These are phyloP conservation scores for Trapa bicornis DNA, from an alignment of 345 rosid species.

Conservation along the genomic window DNA sequence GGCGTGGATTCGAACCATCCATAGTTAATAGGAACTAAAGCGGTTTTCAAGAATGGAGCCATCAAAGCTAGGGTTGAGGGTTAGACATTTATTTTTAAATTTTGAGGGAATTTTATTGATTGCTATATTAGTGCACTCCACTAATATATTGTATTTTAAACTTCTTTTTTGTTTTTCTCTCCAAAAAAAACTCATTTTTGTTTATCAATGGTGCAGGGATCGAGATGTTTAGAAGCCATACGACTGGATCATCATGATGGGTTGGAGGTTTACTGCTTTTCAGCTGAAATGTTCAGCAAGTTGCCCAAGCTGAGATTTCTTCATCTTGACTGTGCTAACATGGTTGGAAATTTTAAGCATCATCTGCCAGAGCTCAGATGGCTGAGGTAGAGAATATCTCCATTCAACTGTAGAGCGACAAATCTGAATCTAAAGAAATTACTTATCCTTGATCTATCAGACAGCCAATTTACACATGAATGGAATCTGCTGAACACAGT, in stretches of 20 bases:
- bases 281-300: neutral
- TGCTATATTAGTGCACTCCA: too few relatives aligned
- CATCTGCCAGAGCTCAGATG: constrained; percentile 2
- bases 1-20: too few relatives aligned
- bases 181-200: neutral
- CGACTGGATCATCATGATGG: neutral
- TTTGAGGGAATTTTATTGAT: too few relatives aligned
- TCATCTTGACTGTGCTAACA: neutral
- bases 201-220: neutral
- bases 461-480: neutral
- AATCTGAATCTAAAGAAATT: neutral
- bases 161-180: too few relatives aligned
- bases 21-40: too few relatives aligned
- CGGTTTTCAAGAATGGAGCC: too few relatives aligned
- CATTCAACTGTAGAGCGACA: neutral
- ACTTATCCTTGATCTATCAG: constrained; percentile 3
- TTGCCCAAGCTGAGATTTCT: neutral
- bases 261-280: neutral
- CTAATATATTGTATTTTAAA: too few relatives aligned
- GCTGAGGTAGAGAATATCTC: constrained; percentile 1
- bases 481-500: constrained; percentile 1
- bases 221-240: neutral
- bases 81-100: too few relatives aligned
- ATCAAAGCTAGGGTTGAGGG: too few relatives aligned
- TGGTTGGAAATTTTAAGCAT: constrained; percentile 5